Evolutionary conservation across 2,329 filamentous ascomycete genomes (phyloP).

Genomic region (Diaporthe sp.): DNA sequence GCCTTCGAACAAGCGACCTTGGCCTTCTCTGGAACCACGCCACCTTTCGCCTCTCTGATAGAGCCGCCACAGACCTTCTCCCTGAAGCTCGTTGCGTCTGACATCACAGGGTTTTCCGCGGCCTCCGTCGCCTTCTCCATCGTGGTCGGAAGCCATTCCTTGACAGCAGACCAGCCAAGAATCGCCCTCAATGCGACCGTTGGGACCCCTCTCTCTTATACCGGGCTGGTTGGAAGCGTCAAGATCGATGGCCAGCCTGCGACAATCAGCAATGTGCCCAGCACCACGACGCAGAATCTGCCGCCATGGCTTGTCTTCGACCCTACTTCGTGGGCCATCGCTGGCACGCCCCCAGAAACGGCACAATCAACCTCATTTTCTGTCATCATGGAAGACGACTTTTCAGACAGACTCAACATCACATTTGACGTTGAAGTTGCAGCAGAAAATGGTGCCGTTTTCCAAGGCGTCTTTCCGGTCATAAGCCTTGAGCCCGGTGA

Average conservation of each 20-base stretch:
- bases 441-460: constrained; percentile 49
- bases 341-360: constrained; percentile 72
- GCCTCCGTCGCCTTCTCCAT: constrained; percentile 76
- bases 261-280: constrained; percentile 61
- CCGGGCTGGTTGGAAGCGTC: constrained; percentile 63
- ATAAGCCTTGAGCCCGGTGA: constrained; percentile 57
- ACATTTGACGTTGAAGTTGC: constrained; percentile 57
- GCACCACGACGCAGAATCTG: constrained; percentile 62
- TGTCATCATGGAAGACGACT: constrained; percentile 70
- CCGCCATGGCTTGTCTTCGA: constrained; percentile 81
- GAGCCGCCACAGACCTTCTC: constrained; percentile 79
- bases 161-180: constrained; percentile 71
- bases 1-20: constrained; percentile 75
- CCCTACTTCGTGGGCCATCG: constrained; percentile 69
- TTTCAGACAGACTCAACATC: constrained; percentile 69
- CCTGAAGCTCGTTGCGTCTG: constrained; percentile 81
- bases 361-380: constrained; percentile 73
- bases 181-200: constrained; percentile 69
- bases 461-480: constrained; percentile 54
- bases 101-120: constrained; percentile 82
- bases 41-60: constrained; percentile 71
- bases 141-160: constrained; percentile 76
- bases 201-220: constrained; percentile 65
- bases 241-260: constrained; percentile 69
- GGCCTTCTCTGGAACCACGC: constrained; percentile 79